These are phyloP conservation scores for Ilex aquifolium DNA, from an alignment of 257 asterid genomes.

Conservation along the genomic window DNA sequence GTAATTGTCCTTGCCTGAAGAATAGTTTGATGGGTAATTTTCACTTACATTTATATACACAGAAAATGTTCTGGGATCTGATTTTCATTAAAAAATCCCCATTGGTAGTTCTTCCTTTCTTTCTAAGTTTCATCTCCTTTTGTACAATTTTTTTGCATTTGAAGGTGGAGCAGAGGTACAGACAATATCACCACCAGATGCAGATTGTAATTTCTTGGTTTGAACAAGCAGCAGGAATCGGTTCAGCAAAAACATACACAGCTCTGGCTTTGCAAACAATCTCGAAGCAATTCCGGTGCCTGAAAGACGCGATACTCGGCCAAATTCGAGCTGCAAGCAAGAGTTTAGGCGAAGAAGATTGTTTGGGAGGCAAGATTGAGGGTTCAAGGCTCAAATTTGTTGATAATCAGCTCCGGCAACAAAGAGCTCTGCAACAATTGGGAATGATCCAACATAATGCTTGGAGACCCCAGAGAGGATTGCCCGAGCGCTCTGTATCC, in stretches of 20 bases:
- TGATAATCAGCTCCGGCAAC: conserved; percentile 84
- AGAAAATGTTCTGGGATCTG: no score
- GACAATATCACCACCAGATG: conserved; percentile 93
- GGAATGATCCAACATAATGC: conserved; percentile 99
- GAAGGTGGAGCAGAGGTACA: conserved; percentile 94
- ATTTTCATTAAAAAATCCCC: no score
- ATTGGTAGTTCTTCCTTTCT: no score
- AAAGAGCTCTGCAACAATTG: conserved; percentile 88
- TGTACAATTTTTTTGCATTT: conserved; percentile 1
- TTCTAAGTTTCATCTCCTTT: no score
- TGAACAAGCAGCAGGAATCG: conserved; percentile 82
- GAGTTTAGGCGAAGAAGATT: conserved; percentile 78
- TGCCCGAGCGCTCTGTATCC: conserved; percentile 92
- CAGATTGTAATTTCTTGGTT: conserved; percentile 82
- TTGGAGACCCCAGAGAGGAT: conserved; percentile 99
- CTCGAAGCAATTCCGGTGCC: conserved; percentile 92
- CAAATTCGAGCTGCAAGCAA: conserved; percentile 68
- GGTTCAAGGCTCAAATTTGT: conserved; percentile 87
- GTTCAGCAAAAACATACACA: conserved; percentile 85
- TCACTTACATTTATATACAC: no score
- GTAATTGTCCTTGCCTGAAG: no score
- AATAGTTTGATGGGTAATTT: no score
- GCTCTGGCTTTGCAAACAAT: conserved; percentile 85
- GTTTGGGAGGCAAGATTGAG: conserved; percentile 46
- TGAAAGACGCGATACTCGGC: conserved; percentile 76